A percentile compares a stretch with the other conserved stretches of the same genome.
Evolutionary conservation across 345 rosid genomes (phyloP).

Genomic region (Nephelium lappaceum): DNA sequence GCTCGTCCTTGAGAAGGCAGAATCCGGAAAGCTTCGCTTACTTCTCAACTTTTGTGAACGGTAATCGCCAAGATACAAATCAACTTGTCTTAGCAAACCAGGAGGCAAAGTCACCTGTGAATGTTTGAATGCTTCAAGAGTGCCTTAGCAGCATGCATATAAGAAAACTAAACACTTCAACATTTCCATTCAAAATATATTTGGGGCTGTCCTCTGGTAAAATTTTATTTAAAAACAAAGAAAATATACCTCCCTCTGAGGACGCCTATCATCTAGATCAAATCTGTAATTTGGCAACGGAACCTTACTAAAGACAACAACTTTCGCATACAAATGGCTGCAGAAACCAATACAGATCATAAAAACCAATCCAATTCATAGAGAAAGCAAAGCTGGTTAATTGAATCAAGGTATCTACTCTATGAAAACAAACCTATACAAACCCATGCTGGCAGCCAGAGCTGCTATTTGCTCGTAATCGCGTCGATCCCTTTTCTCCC

Average conservation of each 20-base stretch:
- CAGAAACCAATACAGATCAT: conserved; percentile 33
- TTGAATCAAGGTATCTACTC: conserved; percentile 2
- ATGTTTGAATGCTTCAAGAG: conserved; percentile 16
- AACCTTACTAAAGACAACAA: conserved; percentile 81
- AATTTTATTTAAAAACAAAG: neutral
- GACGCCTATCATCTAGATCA: conserved; percentile 90
- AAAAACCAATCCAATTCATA: conserved; percentile 18
- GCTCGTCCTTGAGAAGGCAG: conserved; percentile 61
- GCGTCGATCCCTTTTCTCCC: conserved; percentile 83
- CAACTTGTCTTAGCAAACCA: conserved; percentile 63
- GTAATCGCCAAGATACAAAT: conserved; percentile 64
- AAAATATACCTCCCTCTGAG: conserved; percentile 79
- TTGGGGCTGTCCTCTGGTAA: neutral
- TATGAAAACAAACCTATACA: conserved; percentile 60
- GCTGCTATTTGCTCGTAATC: conserved; percentile 75
- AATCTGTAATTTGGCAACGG: conserved; percentile 96
- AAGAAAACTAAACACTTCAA: neutral
- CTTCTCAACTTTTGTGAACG: conserved; percentile 54
- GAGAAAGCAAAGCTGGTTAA: neutral
- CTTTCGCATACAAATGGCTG: conserved; percentile 84
- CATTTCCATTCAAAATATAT: neutral
- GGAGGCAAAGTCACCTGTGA: conserved; percentile 63
- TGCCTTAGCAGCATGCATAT: conserved; percentile 13
- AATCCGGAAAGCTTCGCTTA: conserved; percentile 39
- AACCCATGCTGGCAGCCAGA: conserved; percentile 72